Base-by-base conservation (phyloP, 2,329 filamentous ascomycete genomes). In the Cyclaneusma minus region DNA sequence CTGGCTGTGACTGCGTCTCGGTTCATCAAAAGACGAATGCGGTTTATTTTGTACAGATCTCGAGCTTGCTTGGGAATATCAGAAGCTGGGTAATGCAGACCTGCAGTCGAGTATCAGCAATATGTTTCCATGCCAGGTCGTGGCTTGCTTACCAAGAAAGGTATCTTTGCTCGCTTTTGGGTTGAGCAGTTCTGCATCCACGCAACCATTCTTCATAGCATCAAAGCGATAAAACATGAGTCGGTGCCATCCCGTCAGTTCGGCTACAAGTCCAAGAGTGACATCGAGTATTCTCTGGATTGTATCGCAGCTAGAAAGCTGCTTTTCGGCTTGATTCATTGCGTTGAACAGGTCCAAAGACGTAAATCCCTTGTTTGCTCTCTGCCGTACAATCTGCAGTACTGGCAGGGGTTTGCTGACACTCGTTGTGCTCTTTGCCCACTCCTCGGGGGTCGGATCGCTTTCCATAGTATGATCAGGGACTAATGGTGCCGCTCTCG, bases 31-130 rank as follows among this genome's bases (percentile, higher is more conserved):
- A 92, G 60, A 3, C 83, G 74, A 3, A 91, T 82, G 43, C 82
- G 87, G 55, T 91, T 92, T 40, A 89, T 56, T 44, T 78, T 82
- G 54, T 92, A 92, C 1, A 92, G 53, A 10, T 89, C 80, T 30
- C 83, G 68, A 14, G 74, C 83, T 54, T 87, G 84, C 43, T 68
- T 79, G 16, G 74, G 82, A 29, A 82, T 92, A 51, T 84, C 84
- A 1, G 78, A 78, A 2, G 83, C 83, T 2, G 83, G 84, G 35
- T 91, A 92, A 44, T 89, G 76, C 4, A 91, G 57, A 1, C 81
- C 82, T n/a, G n/a, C n/a, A n/a, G n/a, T n/a, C n/a, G n/a, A n/a
- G n/a, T n/a, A n/a, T n/a, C n/a, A n/a, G n/a, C n/a, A n/a, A n/a
- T n/a, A n/a, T n/a, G n/a, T n/a, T n/a, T n/a, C n/a, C n/a, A n/a